Evolutionary conservation across 768 basidiomycete genomes (phyloP), one percentile per base, ranked within the genome.

Genomic region (Hericium erinaceus): DNA sequence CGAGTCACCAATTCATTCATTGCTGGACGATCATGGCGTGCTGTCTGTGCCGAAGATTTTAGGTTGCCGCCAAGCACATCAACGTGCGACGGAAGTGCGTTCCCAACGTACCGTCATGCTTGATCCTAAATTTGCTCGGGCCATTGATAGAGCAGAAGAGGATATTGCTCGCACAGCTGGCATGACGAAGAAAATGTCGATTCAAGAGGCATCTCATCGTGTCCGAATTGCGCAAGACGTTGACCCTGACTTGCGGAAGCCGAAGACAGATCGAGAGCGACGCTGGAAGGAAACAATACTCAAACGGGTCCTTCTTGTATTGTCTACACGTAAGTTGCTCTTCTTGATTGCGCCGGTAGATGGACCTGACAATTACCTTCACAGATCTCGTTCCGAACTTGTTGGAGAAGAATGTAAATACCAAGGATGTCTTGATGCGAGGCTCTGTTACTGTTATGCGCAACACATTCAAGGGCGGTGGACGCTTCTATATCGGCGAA

Each of bases 81-180:
- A 49, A 16, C 22, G 16, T 15, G 15, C 12, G 4, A 49, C 48
- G 0, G 48, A 4, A 5, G 48, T 49, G 48, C 48, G 24, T 11
- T 49, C 48, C 22, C 16, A 49, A 24, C 22, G 16, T 20, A 18
- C 24, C 11, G n/a, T 49, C 7, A 49, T n/a, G 22, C 48, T 49
- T 5, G 48, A 49, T 49, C 48, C 48, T 4, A 49, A 49, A 16
- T 49, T 49, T 3, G 12, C 60, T 80, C 79, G 6, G 80, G 73
- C 38, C 2, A 40, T 40, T 2, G 39, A 40, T 40, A 40, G 12
- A 2, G 39, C 10, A 40, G 39, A 40, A 11, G 39, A 16, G 39
- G 39, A 11, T 2, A 16, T 40, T 16, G 1, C 10, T 11, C 2
- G 39, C 39, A 16, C 39, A 40, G 2, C 39, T 40, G 16, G 22